These are phyloP conservation scores for Harringtonia aguacate DNA, from an alignment of 2,329 filamentous ascomycete genomes.

Conservation along the genomic window DNA sequence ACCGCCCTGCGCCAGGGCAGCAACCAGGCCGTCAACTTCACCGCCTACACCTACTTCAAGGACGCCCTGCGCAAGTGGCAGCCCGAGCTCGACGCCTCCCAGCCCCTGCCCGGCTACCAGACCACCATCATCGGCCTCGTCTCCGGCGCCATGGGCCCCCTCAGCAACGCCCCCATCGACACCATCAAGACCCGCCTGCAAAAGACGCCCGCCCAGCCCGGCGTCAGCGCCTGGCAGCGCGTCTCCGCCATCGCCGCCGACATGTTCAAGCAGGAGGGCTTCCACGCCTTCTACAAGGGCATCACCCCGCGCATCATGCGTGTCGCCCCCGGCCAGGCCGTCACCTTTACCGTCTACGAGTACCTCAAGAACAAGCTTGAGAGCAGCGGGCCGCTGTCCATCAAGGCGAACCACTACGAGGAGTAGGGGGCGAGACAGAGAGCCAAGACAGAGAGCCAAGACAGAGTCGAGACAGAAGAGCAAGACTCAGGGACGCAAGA, in stretches of 20 bases:
- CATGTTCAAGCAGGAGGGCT: slow-evolving; percentile 64
- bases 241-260: slow-evolving; percentile 70
- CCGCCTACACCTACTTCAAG: slow-evolving; percentile 92
- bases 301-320: slow-evolving; percentile 97
- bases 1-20: slow-evolving; percentile 90
- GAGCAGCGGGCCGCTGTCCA: slow-evolving; percentile 45
- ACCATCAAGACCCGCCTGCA: slow-evolving; percentile 98
- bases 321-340: slow-evolving; percentile 87
- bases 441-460: too few relatives aligned
- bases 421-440: slow-evolving; percentile 37
- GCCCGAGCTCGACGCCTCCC: slow-evolving; percentile 48
- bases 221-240: slow-evolving; percentile 68
- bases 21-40: slow-evolving; percentile 99
- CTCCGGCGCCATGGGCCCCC: slow-evolving; percentile 85
- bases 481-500: too few relatives aligned
- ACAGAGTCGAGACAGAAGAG: too few relatives aligned
- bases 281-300: slow-evolving; percentile 96
- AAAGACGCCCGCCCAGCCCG: slow-evolving; percentile 72
- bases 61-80: slow-evolving; percentile 62
- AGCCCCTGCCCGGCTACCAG: slow-evolving; percentile 71
- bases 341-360: slow-evolving; percentile 69
- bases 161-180: slow-evolving; percentile 95
- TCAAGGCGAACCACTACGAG: slow-evolving; percentile 55
- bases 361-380: slow-evolving; percentile 65
- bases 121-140: slow-evolving; percentile 87